Evolutionary conservation across 805 yeast genomes (phyloP).

Genomic region (Candida montana): DNA sequence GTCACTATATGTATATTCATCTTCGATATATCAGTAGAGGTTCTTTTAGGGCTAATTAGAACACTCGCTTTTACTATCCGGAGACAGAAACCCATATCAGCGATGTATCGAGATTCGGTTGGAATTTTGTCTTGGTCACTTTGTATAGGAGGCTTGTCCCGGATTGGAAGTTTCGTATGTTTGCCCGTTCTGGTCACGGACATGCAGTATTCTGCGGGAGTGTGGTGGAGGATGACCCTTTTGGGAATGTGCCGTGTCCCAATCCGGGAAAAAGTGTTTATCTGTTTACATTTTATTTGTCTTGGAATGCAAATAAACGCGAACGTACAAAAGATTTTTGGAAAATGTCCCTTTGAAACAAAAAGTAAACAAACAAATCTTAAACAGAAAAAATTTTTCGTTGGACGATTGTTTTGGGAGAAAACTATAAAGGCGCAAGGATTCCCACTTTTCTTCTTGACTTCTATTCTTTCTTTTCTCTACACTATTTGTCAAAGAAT

Average conservation of each 20-base stretch:
- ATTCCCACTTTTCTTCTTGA: not conserved
- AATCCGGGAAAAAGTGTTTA: not conserved
- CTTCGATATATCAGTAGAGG: too few species aligned
- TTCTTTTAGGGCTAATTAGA: too few species aligned
- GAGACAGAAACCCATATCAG: too few species aligned
- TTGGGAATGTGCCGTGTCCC: not conserved
- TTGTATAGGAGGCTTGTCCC: too few species aligned
- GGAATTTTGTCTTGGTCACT: too few species aligned
- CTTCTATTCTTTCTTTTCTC: not conserved
- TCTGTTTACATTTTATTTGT: not conserved
- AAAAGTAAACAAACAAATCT: slow-evolving; percentile 2
- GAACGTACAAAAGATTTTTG: not conserved
- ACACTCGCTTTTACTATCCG: too few species aligned
- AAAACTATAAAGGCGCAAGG: slow-evolving; percentile 7
- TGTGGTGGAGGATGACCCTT: too few species aligned
- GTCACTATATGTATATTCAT: too few species aligned
- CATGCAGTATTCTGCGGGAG: too few species aligned
- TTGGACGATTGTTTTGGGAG: not conserved
- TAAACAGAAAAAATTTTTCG: slow-evolving; percentile 1
- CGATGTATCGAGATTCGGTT: too few species aligned
- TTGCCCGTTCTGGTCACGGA: too few species aligned
- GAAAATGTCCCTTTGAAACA: not conserved
- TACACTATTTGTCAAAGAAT: slow-evolving; percentile 7
- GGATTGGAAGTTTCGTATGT: too few species aligned
- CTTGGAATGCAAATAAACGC: not conserved